Percentiles rank a stretch among this genome's conserved stretches.
These are phyloP conservation scores for Dillenia turbinata DNA, from an alignment of 164 flowering plant genomes.

Conservation along the genomic window DNA sequence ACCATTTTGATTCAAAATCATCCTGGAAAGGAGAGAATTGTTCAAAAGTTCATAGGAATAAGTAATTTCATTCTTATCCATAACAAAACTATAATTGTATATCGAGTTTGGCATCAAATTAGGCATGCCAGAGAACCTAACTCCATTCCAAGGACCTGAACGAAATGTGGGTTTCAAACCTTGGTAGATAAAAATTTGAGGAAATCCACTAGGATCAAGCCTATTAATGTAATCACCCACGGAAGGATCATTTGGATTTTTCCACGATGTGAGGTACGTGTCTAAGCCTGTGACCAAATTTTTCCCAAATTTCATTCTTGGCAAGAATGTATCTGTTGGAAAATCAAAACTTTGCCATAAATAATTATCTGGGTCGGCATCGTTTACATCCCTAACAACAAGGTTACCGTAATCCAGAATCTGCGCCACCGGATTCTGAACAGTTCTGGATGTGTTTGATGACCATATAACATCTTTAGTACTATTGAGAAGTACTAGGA, in stretches of 20 bases:
- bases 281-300: constrained; percentile 8
- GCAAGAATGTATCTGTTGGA: constrained; percentile 18
- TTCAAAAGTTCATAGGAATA: constrained; percentile 1
- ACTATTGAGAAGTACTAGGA: constrained; percentile 4
- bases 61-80: constrained; percentile 1
- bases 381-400: constrained; percentile 14
- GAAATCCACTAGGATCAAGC: constrained; percentile 23
- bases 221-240: constrained; percentile 12
- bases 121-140: constrained; percentile 22
- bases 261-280: constrained; percentile 24
- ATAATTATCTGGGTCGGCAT: not conserved
- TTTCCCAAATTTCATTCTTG: constrained; percentile 19
- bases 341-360: constrained; percentile 49
- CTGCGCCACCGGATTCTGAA: constrained; percentile 3
- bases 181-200: constrained; percentile 17
- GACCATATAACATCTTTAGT: constrained; percentile 8
- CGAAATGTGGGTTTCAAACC: constrained; percentile 2
- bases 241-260: constrained; percentile 27
- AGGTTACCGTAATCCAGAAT: constrained; percentile 24
- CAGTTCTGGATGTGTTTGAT: not conserved
- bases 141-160: constrained; percentile 53
- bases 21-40: constrained; percentile 1
- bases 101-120: not conserved
- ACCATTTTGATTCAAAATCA: constrained; percentile 8
- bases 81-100: not conserved